phyloP scores from a whole-genome alignment of 2,329 filamentous ascomycete species.

The Neofusicoccum laricinum region DNA sequence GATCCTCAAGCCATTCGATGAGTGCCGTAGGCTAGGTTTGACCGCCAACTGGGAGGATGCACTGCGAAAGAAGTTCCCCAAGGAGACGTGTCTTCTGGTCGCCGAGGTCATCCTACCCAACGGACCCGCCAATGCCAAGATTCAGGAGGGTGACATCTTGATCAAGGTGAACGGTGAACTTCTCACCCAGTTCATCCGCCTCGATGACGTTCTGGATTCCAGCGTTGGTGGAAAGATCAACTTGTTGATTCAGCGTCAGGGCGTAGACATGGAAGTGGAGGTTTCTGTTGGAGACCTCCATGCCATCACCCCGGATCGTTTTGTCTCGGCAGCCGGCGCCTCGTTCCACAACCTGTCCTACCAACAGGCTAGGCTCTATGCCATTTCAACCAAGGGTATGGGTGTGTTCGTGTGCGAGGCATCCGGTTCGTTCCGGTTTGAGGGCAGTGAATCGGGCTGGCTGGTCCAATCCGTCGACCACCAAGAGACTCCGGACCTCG shows the following conservation, averaged over 20 bases:
- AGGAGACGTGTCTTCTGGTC: slow-evolving; percentile 94
- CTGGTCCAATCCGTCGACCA: slow-evolving; percentile 90
- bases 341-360: slow-evolving; percentile 97
- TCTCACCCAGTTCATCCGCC: slow-evolving; percentile 84
- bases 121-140: slow-evolving; percentile 79
- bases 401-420: slow-evolving; percentile 96
- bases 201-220: slow-evolving; percentile 89
- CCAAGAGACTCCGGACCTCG: slow-evolving; percentile 81
- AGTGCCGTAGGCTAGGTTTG: slow-evolving; percentile 85
- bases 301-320: slow-evolving; percentile 90
- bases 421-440: slow-evolving; percentile 90
- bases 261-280: slow-evolving; percentile 80
- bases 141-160: slow-evolving; percentile 92
- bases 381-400: slow-evolving; percentile 71
- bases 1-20: slow-evolving; percentile 94
- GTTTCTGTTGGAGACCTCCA: slow-evolving; percentile 87
- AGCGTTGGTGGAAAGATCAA: slow-evolving; percentile 76
- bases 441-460: slow-evolving; percentile 88
- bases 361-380: slow-evolving; percentile 94
- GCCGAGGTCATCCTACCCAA: slow-evolving; percentile 92
- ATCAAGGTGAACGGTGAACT: slow-evolving; percentile 92
- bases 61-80: slow-evolving; percentile 78
- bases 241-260: slow-evolving; percentile 82
- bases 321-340: slow-evolving; percentile 88
- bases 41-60: slow-evolving; percentile 82